Evolutionary conservation across 305 asterid genomes (phyloP), one percentile per base, ranked within the genome.

Genomic region (Galium porrigens): DNA sequence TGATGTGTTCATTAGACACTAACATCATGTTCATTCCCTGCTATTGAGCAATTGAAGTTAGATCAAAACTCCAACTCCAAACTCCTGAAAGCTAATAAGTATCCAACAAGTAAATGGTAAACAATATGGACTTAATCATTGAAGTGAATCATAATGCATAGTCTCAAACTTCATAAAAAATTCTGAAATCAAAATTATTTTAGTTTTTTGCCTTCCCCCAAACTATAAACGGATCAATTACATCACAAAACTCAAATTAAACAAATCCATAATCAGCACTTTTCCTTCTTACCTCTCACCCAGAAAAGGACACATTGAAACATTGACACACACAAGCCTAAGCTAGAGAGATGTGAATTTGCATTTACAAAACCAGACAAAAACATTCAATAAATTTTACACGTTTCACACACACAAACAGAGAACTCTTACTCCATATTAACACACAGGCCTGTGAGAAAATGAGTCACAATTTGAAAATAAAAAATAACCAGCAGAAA

Each of bases 1-100:
- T 85, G 79, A 79, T 70, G 78, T 92, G 99, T 67, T 86, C 86
- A 73, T 81, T 79, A 51, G 79, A 70, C 62, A 85, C 86, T 76
- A 92, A 78, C 69, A 84, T 89, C 89, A 92, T 76, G 74, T 92
- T 83, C 81, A 89, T 79, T 27, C 94, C 95, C 96, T 92, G 84
- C 64, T 64, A 64, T 36, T 30, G 30, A 18, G 34, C 65, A 48
- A 72, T 44, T 36, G 66, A 74, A 62, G 76, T 80, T 71, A 76
- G 83, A 34, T 20, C 9, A 70, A 0, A 61, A 7, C 17, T 51
- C 56, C 7, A 62, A 15, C 46, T 27, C 69, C 51, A 33, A 42
- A 17, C 18, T 20, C 18, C 33, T 33, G 39, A 52, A 3, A 39
- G 41, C 34, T 10, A 65, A 6, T 2, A 53, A 37, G 1, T 12